These are phyloP conservation scores for Xylaria digitata DNA, from an alignment of 2,329 filamentous ascomycete species.

Conservation along the genomic window DNA sequence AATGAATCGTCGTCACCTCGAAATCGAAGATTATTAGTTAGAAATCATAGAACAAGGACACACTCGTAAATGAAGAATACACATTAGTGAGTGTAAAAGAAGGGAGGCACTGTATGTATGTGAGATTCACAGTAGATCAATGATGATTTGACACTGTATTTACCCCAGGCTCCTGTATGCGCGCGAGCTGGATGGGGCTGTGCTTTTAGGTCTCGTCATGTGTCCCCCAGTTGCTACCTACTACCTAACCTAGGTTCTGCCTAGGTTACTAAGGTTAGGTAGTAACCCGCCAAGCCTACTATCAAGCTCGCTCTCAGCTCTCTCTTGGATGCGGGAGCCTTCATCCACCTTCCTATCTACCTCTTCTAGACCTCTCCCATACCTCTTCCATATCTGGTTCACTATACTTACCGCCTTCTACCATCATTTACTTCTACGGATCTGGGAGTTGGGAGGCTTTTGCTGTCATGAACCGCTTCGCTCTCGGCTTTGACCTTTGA, in stretches of 20 bases:
- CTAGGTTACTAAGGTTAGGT: neutral
- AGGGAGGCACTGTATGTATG: too few species aligned
- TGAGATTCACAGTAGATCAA: neutral
- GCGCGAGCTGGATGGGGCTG: conserved; percentile 20
- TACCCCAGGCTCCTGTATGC: conserved; percentile 1
- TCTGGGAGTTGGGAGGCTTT: neutral
- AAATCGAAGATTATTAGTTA: too few species aligned
- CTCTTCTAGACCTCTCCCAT: neutral
- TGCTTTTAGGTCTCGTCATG: conserved; percentile 26
- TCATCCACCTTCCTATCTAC: neutral
- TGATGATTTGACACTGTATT: neutral
- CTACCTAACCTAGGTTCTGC: neutral
- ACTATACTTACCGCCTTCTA: neutral
- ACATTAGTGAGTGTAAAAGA: too few species aligned
- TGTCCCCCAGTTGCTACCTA: conserved; percentile 18
- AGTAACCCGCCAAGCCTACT: conserved; percentile 7
- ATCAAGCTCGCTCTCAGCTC: conserved; percentile 4
- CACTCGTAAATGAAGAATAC: too few species aligned
- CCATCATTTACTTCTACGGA: too few species aligned
- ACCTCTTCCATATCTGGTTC: too few species aligned
- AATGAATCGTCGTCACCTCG: too few species aligned
- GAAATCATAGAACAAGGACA: too few species aligned
- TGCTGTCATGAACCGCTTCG: neutral
- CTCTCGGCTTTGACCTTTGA: neutral
- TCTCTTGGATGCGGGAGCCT: conserved; percentile 1